These are phyloP conservation scores for Cryptococcus sp. DNA, from an alignment of 1,284 basidiomycete species.

Conservation along the genomic window DNA sequence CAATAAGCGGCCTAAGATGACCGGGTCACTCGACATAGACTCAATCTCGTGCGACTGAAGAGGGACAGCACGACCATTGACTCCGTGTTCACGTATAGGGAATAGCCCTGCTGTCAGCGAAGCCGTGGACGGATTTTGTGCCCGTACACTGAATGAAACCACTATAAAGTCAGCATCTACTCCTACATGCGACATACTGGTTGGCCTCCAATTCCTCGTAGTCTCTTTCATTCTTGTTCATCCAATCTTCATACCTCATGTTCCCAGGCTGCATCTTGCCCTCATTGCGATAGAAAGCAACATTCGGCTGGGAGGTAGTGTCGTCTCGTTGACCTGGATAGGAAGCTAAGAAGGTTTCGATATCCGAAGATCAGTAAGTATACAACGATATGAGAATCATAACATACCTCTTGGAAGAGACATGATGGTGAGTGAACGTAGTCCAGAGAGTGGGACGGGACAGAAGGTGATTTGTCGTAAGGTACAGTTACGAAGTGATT, in stretches of 20 bases:
- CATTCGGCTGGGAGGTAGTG: constrained; percentile 52
- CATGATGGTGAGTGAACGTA: neutral
- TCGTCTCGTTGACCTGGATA: constrained; percentile 56
- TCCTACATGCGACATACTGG: constrained; percentile 46
- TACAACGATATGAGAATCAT: no score
- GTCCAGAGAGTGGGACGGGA: neutral
- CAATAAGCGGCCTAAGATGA: constrained; percentile 55
- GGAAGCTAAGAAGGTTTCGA: constrained; percentile 54
- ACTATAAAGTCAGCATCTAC: constrained; percentile 8
- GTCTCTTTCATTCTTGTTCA: constrained; percentile 58
- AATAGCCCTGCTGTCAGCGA: constrained; percentile 21
- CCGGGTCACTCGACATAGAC: constrained; percentile 56
- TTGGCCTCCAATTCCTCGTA: constrained; percentile 62
- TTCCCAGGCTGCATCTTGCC: constrained; percentile 60
- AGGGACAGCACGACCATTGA: constrained; percentile 64
- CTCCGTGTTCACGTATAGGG: constrained; percentile 35
- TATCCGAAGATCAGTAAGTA: constrained; percentile 12
- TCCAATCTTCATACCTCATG: constrained; percentile 60
- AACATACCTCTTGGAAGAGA: neutral
- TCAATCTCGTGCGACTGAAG: constrained; percentile 62
- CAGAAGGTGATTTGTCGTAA: neutral
- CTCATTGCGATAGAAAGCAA: constrained; percentile 62
- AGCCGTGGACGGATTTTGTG: neutral
- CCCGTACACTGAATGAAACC: constrained; percentile 31
- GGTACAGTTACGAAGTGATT: neutral